Evolutionary conservation across 2,329 filamentous ascomycete genomes (phyloP).

Genomic region (Aspergillus fumigatus): DNA sequence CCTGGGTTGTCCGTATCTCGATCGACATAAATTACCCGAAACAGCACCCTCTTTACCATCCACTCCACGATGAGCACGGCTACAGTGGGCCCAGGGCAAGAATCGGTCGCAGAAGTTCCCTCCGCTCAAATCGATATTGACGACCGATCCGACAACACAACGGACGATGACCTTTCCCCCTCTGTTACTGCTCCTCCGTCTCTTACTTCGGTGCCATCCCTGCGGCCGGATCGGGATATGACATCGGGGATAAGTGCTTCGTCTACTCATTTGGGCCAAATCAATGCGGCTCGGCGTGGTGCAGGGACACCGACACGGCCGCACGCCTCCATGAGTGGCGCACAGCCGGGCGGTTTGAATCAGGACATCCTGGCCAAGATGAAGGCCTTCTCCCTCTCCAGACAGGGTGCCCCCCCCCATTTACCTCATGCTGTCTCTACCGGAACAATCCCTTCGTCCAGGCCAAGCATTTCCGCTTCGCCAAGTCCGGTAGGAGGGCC

Average conservation of each 20-base stretch:
- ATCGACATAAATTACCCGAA: not conserved
- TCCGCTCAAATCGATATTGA: slow-evolving; percentile 17
- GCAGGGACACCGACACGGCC: slow-evolving; percentile 22
- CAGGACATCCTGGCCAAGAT: slow-evolving; percentile 65
- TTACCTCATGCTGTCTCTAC: slow-evolving; percentile 32
- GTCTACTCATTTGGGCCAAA: slow-evolving; percentile 76
- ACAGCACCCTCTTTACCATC: not conserved
- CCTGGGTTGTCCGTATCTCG: not conserved
- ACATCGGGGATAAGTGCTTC: slow-evolving; percentile 62
- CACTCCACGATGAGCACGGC: not conserved
- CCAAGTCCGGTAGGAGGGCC: slow-evolving; percentile 10
- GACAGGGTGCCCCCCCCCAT: slow-evolving; percentile 53
- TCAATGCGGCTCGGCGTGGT: slow-evolving; percentile 61
- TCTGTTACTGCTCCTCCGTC: slow-evolving; percentile 31
- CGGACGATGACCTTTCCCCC: slow-evolving; percentile 19
- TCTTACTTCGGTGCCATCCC: slow-evolving; percentile 22
- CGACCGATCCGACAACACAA: slow-evolving; percentile 13
- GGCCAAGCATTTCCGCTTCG: not conserved
- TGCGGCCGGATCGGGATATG: slow-evolving; percentile 22
- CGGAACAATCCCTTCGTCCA: slow-evolving; percentile 25
- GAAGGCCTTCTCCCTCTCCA: slow-evolving; percentile 63
- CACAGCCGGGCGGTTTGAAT: slow-evolving; percentile 49
- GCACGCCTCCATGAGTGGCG: slow-evolving; percentile 30
- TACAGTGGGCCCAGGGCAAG: slow-evolving; percentile 19
- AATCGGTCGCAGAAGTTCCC: slow-evolving; percentile 18